Base-by-base conservation (phyloP, 1,284 basidiomycete species). In the Cryptococcus floricola region DNA sequence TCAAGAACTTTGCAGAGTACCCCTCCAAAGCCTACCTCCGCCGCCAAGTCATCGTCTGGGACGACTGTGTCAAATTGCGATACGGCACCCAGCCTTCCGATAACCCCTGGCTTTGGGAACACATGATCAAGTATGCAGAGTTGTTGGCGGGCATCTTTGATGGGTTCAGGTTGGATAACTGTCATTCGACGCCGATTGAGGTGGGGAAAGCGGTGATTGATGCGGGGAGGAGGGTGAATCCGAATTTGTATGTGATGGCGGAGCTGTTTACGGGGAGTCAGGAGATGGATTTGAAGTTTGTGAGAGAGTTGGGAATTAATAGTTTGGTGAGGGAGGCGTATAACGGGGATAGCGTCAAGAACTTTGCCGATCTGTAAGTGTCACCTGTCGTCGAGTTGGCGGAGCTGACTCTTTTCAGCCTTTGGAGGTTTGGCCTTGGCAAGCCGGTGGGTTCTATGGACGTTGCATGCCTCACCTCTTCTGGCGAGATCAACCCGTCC, bases 151-250 rank as follows among this genome's bases (percentile, higher is more conserved):
- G 78, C 42, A 83, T 84, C 9, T 98, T 97, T 71, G 87, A 96
- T 61, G 95, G 95, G 7, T 96, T 98, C 82, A 85, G 96, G 25
- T 88, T 98, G 67, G 95, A 98, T 77, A 98, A 98, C 74, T 96
- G 92, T 67, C 95, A 98, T 77, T 98, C 95, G 14, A 98, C 95
- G 0, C 96, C 95, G 6, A 79, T 98, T 47, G 86, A 91, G 63
- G 92, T 98, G 18, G 95, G 94, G n/a, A 87, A 88, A 14, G 81
- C 83, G 54, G 87, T 98, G 79, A 85, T 98, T 34, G 96, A 98
- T 70, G 86, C 87, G 9, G 95, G 94, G 5, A 84, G 96, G 42
- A 85, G 85, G 23, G 84, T 86, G 55, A 93, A 93, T 67, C 92
- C 93, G 1, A 83, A 98, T 69, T 81, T 98, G 38, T 98, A 98